A percentile compares a stretch with the other conserved stretches of the same genome.
These are phyloP conservation scores for Yarrowia keelungensis DNA, from an alignment of 805 yeast genomes.

Conservation along the genomic window DNA sequence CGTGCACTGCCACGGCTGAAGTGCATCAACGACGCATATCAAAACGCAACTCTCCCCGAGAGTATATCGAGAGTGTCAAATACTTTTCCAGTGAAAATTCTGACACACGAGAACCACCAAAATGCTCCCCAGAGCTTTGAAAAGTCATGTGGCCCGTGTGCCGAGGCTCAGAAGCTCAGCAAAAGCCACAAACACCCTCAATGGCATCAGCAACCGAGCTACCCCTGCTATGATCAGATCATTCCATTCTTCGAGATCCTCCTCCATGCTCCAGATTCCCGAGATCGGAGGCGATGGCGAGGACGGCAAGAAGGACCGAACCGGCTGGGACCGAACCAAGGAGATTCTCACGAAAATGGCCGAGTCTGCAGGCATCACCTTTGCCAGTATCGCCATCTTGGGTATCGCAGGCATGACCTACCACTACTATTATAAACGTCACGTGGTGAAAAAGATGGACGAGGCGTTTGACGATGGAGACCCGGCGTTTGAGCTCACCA, in stretches of 20 bases:
- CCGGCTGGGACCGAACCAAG: constrained; percentile 32
- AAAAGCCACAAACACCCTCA: not conserved
- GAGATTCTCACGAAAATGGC: constrained; percentile 41
- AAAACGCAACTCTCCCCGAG: constrained; percentile 1
- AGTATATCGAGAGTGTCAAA: no score
- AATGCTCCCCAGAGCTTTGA: not conserved
- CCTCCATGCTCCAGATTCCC: constrained; percentile 9
- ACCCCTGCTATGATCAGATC: not conserved
- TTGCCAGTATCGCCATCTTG: constrained; percentile 69
- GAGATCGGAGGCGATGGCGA: constrained; percentile 35
- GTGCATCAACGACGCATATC: not conserved
- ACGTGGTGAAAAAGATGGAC: constrained; percentile 69
- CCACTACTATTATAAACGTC: constrained; percentile 65
- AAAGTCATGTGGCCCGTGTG: not conserved
- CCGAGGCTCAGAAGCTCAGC: not conserved
- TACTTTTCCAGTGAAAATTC: no score
- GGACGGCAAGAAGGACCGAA: constrained; percentile 37
- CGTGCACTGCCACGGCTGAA: constrained; percentile 37
- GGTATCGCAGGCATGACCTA: constrained; percentile 76
- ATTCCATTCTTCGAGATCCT: not conserved
- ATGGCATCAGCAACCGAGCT: no score
- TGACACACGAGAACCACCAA: no score
- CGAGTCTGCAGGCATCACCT: constrained; percentile 75
- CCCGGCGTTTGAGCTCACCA: constrained; percentile 64
- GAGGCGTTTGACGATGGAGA: constrained; percentile 72